Conservation (phyloP, 768 basidiomycete genomes). For the Trametes meyenii region DNA sequence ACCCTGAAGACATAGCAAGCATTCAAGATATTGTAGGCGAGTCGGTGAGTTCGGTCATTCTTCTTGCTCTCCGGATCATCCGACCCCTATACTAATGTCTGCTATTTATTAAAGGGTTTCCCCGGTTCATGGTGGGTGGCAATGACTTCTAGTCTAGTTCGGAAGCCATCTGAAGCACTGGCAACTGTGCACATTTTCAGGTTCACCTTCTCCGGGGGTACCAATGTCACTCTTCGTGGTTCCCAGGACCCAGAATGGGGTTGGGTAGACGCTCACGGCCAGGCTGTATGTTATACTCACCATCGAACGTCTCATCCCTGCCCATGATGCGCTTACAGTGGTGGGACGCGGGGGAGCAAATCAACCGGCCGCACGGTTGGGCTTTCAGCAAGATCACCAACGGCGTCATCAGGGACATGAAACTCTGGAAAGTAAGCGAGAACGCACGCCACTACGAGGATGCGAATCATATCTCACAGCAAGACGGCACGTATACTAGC, state of each 20-base stretch:
- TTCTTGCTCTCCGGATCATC: not conserved
- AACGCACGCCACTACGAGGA: too few relatives aligned
- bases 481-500: conserved; percentile 30
- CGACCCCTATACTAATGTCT: not conserved
- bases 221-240: conserved; percentile 60
- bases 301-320: not conserved
- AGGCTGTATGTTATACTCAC: conserved; percentile 32
- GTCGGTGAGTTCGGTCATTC: conserved; percentile 38
- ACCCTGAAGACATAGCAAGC: conserved; percentile 52
- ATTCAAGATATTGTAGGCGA: conserved; percentile 52
- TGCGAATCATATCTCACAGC: not conserved
- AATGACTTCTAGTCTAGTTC: too few relatives aligned
- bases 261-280: conserved; percentile 67
- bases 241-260: conserved; percentile 59
- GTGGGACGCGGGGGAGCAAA: conserved; percentile 58
- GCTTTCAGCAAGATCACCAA: conserved; percentile 54
- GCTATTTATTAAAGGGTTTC: conserved; percentile 38
- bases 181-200: conserved; percentile 34
- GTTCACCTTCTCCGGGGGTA: conserved; percentile 58
- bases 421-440: conserved; percentile 34
- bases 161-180: not conserved
- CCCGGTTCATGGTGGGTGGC: conserved; percentile 46
- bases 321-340: conserved; percentile 41
- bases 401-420: conserved; percentile 60
- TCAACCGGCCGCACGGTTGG: conserved; percentile 58